A percentile compares a stretch with the other conserved stretches of the same genome.
phyloP scores from a whole-genome alignment of 1,139 yeast species.

The Fermentozyma sake region DNA sequence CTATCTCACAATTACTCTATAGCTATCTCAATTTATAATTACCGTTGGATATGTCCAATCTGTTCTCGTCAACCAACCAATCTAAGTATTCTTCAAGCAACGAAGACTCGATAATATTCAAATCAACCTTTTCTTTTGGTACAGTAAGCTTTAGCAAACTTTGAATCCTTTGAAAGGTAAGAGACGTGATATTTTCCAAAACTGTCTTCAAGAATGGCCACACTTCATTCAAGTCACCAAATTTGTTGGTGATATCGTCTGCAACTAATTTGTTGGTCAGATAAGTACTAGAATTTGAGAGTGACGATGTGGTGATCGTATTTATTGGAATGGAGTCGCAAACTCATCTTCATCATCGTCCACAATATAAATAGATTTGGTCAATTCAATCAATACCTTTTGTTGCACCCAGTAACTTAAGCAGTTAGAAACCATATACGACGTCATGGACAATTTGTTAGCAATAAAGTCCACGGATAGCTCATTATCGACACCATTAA shows the following conservation, averaged over 20 bases:
- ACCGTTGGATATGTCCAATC: conserved; percentile 13
- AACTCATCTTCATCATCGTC: conserved; percentile 14
- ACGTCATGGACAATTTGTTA: conserved; percentile 29
- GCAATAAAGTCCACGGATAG: conserved; percentile 25
- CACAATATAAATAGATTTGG: conserved; percentile 25
- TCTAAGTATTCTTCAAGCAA: conserved; percentile 13
- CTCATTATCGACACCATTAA: conserved; percentile 34
- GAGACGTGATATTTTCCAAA: conserved; percentile 50
- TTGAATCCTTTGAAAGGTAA: conserved; percentile 47
- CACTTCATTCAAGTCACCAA: neutral
- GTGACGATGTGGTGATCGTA: too few relatives aligned
- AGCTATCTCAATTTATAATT: conserved; percentile 12
- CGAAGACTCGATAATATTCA: conserved; percentile 6
- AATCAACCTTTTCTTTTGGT: conserved; percentile 37
- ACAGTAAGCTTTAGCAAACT: conserved; percentile 50
- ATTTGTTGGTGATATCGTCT: neutral
- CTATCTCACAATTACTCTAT: too few relatives aligned
- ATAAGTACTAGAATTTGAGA: too few relatives aligned
- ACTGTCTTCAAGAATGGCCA: conserved; percentile 37
- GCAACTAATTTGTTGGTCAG: too few relatives aligned
- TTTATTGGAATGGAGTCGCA: conserved; percentile 2
- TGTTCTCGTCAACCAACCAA: conserved; percentile 13
- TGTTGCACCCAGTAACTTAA: conserved; percentile 55
- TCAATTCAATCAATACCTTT: conserved; percentile 39
- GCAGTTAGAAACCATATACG: conserved; percentile 33